Evolutionary conservation across 2,329 filamentous ascomycete genomes (phyloP), one percentile per base, ranked within the genome.

Genomic region (Fusarium newnesense): DNA sequence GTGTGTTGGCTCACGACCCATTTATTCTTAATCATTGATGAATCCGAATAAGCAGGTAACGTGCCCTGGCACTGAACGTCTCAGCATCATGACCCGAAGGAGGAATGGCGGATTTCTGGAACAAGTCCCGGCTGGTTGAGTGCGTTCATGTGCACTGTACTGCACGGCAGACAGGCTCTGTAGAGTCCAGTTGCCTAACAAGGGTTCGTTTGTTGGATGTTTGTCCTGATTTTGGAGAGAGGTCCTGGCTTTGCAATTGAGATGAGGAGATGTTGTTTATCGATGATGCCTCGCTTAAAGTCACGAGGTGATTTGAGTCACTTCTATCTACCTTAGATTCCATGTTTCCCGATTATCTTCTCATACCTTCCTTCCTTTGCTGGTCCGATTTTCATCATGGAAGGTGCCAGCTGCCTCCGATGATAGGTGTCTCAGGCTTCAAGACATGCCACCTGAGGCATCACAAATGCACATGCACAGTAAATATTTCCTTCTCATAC

Each of bases 1-100:
- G 56, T 77, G 76, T 26, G 60, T 44, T 74, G 60, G 64, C 68
- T 65, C 36, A 60, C 26, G 64, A 16, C 68, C 71, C 68, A 72
- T 43, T 72, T 60, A 69, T 74, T 74, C 46, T 58, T 73, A 24
- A 65, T 65, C 65, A 43, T 66, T 34, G 37, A 58, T 67, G 40
- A 70, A 64, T 50, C 67, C 40, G 63, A 54, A 67, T 63, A 59
- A 60, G 52, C 54, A 50, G 64, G 60, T 52, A 59, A 40, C 50
- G 61, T 56, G 60, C 65, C 66, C 61, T 73, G 62, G 34, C 65
- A 63, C 58, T 73, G 54, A 40, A 54, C 44, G 62, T 68, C 57
- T 74, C 70, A 56, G 66, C 36, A 60, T 58, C 49, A 50, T 60
- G 53, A 46, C 60, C 50, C 60, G 42, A 57, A 52, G 49, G 46